Percentiles rank a stretch among this genome's conserved stretches.
phyloP scores from a whole-genome alignment of 2,329 filamentous ascomycete species.

The Pseudonectria foliicola region DNA sequence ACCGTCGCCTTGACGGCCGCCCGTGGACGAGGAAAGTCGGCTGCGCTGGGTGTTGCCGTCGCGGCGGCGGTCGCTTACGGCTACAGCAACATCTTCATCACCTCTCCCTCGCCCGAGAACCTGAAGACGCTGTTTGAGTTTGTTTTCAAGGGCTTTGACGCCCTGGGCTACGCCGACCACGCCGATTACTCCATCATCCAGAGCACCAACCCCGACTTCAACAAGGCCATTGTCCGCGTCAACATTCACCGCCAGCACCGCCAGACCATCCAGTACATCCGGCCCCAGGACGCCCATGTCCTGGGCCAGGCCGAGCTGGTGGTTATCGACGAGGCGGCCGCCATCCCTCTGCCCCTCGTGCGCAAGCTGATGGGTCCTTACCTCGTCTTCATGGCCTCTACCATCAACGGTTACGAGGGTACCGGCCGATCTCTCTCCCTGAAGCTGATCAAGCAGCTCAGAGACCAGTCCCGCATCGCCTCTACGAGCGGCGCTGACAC shows the following conservation, averaged over 20 bases:
- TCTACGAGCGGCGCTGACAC: constrained; percentile 49
- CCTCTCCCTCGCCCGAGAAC: constrained; percentile 94
- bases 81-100: constrained; percentile 99
- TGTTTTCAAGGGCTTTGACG: constrained; percentile 96
- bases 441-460: constrained; percentile 93
- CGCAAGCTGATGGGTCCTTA: constrained; percentile 94
- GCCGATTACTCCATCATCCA: constrained; percentile 97
- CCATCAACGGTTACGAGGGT: constrained; percentile 97
- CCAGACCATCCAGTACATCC: constrained; percentile 97
- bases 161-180: constrained; percentile 87
- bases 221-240: constrained; percentile 96
- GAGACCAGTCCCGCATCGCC: constrained; percentile 76
- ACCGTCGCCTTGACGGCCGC: constrained; percentile 91
- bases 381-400: constrained; percentile 97
- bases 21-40: constrained; percentile 93
- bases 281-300: constrained; percentile 91
- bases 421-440: constrained; percentile 90
- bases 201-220: constrained; percentile 96
- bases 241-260: constrained; percentile 93
- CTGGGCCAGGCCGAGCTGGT: constrained; percentile 90
- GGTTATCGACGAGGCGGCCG: constrained; percentile 95
- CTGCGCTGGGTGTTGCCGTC: constrained; percentile 87
- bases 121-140: constrained; percentile 98
- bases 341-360: constrained; percentile 88
- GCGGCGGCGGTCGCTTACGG: constrained; percentile 91